phyloP scores from a whole-genome alignment of 78 protist genomes.

The Dictyostelium capitatum region DNA sequence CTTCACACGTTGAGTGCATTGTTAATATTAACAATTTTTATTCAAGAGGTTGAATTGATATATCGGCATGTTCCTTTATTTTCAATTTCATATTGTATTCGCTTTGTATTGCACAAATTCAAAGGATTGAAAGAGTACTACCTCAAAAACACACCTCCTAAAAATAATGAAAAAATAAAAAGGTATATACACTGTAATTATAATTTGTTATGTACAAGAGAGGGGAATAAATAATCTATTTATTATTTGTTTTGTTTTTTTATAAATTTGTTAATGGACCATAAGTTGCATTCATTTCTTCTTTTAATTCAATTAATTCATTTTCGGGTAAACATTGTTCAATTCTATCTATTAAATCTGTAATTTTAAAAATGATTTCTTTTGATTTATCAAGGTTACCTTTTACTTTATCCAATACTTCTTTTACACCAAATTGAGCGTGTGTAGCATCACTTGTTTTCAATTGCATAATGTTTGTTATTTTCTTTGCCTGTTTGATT shows the following conservation, averaged over 20 bases:
- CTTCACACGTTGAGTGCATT: too few relatives aligned
- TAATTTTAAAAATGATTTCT: conserved; percentile 30
- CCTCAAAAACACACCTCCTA: too few relatives aligned
- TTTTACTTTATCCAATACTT: conserved; percentile 62
- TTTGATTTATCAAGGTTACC: conserved; percentile 33
- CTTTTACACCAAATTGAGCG: conserved; percentile 53
- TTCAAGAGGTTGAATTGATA: too few relatives aligned
- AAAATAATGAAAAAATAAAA: too few relatives aligned
- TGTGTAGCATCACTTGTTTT: conserved; percentile 61
- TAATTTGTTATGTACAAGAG: too few relatives aligned
- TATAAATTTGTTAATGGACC: conserved; percentile 18
- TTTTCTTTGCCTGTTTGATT: conserved; percentile 8
- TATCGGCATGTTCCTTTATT: too few relatives aligned
- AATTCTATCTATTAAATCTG: conserved; percentile 13
- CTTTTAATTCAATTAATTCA: conserved; percentile 38
- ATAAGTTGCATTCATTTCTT: conserved; percentile 36
- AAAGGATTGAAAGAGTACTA: too few relatives aligned
- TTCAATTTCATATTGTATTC: too few relatives aligned
- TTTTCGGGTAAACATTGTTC: conserved; percentile 43
- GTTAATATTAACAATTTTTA: too few relatives aligned
- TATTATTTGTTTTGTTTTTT: not conserved
- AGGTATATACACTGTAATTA: too few relatives aligned
- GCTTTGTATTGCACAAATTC: too few relatives aligned
- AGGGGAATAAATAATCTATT: too few relatives aligned
- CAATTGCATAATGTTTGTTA: conserved; percentile 11